Evolutionary conservation across 2,329 filamentous ascomycete genomes (phyloP), one percentile per base, ranked within the genome.

Genomic region (Cryphonectria naterciae): DNA sequence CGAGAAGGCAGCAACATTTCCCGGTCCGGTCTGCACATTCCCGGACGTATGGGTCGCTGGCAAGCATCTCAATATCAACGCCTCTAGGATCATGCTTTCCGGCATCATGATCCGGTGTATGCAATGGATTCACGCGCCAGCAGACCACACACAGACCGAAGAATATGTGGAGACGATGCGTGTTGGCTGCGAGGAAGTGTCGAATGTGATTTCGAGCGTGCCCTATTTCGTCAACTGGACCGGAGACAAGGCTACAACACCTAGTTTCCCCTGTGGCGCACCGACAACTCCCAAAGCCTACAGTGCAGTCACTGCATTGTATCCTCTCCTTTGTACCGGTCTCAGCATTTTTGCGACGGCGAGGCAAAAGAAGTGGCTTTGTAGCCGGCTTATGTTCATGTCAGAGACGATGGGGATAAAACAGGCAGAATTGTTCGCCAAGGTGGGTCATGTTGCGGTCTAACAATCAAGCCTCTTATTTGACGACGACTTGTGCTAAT

Each of bases 181-280:
- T 10, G 71, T 74, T 15, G 75, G 75, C 49, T 68, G 43, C 5
- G 72, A 75, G 58, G 75, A 75, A 58, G 74, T 76, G 0, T 68
- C 69, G 3, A 74, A 74, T 19, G 73, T 76, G n/a, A 71, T 76
- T 17, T 70, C 74, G 2, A 74, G 73, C 54, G 73, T 73, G 7
- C 75, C 75, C 0, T 76, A 76, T 32, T 76, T 76, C 43, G 73
- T 74, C 17, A 72, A 68, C 4, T 76, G 75, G 75, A 73, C 69
- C 0, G 75, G 75, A 2, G 75, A 76, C 58, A 61, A 63, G 6
- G 25, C 72, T 28, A 76, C 75, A 15, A 75, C 74, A 28, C 74
- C 75, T 1, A 72, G 73, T 49, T 76, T 76, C 39, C 75, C 75
- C 1, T 76, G 75, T 43, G 75, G 75, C 2, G 75, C 75, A 2